A percentile compares a stretch with the other conserved stretches of the same genome.
phyloP scores from a whole-genome alignment of 192 early-diverging fungal species.

The Cetraspora pellucida region DNA sequence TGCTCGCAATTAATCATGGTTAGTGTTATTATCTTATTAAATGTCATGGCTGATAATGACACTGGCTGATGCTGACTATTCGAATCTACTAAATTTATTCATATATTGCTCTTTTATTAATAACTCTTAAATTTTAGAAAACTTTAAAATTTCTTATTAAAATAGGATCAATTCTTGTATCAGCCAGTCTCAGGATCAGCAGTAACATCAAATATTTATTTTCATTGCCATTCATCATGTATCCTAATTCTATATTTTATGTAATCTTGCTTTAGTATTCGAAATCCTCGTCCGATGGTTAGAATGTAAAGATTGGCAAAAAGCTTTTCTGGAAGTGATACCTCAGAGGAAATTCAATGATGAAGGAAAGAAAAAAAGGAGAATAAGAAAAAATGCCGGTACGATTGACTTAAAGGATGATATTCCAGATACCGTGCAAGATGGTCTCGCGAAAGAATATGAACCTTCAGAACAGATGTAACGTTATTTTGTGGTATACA shows the following conservation, averaged over 20 bases:
- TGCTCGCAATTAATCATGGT: constrained; percentile 94
- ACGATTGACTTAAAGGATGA: background rate
- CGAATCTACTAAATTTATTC: too few species aligned
- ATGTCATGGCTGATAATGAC: too few species aligned
- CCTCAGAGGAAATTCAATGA: constrained; percentile 81
- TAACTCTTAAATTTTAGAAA: too few species aligned
- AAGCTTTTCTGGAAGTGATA: constrained; percentile 87
- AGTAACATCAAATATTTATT: constrained; percentile 7
- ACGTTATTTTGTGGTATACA: too few species aligned
- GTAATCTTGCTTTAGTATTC: constrained; percentile 59
- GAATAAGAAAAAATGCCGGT: background rate
- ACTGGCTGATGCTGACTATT: too few species aligned
- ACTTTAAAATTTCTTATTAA: too few species aligned
- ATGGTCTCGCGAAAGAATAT: too few species aligned
- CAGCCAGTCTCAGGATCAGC: too few species aligned
- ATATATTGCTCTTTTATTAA: too few species aligned
- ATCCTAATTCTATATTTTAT: background rate
- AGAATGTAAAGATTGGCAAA: constrained; percentile 80
- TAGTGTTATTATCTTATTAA: constrained; percentile 4
- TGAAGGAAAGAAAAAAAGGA: constrained; percentile 6
- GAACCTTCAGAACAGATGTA: too few species aligned
- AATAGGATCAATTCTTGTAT: too few species aligned
- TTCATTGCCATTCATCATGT: background rate
- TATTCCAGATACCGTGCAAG: too few species aligned
- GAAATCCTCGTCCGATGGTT: constrained; percentile 86